These are phyloP conservation scores for Raphanus hybrid DNA, from an alignment of 441 rosid genomes.

Conservation along the genomic window DNA sequence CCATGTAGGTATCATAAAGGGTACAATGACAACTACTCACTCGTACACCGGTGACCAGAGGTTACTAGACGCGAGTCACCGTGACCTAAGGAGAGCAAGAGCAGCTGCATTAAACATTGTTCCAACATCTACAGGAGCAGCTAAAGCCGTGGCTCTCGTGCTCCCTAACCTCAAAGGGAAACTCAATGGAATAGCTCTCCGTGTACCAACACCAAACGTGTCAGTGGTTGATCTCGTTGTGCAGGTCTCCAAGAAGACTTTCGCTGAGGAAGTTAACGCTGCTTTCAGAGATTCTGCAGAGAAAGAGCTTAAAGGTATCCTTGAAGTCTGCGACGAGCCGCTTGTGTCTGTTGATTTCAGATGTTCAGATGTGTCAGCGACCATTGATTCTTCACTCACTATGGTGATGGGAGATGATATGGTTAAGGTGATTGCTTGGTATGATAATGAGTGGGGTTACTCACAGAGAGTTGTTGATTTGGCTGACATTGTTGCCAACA, in stretches of 20 bases:
- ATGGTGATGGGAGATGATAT: constrained; percentile 99
- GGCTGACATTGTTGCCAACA: constrained; percentile 89
- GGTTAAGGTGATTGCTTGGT: constrained; percentile 99
- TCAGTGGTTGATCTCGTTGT: constrained; percentile 94
- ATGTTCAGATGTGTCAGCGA: constrained; percentile 86
- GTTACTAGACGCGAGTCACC: constrained; percentile 92
- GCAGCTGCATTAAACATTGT: constrained; percentile 96
- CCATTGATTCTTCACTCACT: constrained; percentile 86
- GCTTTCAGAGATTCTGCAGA: constrained; percentile 87
- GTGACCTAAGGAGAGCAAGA: constrained; percentile 86
- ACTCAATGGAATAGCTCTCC: constrained; percentile 91
- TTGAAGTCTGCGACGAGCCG: constrained; percentile 92
- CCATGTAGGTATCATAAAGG: constrained; percentile 76
- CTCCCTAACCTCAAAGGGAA: constrained; percentile 91
- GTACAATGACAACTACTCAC: constrained; percentile 95
- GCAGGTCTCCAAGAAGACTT: constrained; percentile 88
- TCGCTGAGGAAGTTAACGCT: constrained; percentile 96
- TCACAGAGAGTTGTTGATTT: constrained; percentile 97
- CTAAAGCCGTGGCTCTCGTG: constrained; percentile 95
- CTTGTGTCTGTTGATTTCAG: constrained; percentile 93
- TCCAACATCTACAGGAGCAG: constrained; percentile 95
- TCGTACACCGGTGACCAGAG: constrained; percentile 98
- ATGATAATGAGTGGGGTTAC: constrained; percentile 98
- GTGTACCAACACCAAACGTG: constrained; percentile 96
- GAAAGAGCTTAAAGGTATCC: constrained; percentile 81